Conservation (phyloP, 257 asterid species). For the Lycium barbarum region DNA sequence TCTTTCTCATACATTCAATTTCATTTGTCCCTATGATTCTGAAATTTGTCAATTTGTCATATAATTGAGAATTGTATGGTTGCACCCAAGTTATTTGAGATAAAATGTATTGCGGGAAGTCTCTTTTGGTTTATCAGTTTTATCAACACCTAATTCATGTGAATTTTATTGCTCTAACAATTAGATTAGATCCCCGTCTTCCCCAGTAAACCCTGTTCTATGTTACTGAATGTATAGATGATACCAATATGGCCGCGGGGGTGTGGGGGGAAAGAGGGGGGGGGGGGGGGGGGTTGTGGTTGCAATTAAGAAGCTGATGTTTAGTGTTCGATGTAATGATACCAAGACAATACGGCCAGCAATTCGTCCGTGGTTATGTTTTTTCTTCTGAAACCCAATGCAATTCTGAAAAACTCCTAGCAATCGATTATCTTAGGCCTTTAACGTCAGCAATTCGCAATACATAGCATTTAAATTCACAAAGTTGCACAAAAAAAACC, state of each 20-base stretch:
- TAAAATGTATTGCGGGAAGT: background rate
- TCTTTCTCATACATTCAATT: background rate
- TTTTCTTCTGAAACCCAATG: background rate
- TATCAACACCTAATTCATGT: background rate
- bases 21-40: background rate
- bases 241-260: background rate
- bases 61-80: background rate
- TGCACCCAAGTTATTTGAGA: background rate
- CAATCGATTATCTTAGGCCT: background rate
- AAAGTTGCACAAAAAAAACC: too few relatives aligned
- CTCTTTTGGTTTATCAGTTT: background rate
- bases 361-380: background rate
- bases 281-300: too few relatives aligned
- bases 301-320: background rate
- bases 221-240: slow-evolving; percentile 7
- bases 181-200: background rate
- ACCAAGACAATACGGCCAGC: background rate
- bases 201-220: background rate
- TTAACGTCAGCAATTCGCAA: background rate
- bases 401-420: background rate
- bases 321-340: background rate
- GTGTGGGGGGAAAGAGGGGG: too few relatives aligned
- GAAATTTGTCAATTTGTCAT: background rate
- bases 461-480: too few relatives aligned
- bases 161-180: background rate